Conservation (phyloP, 805 yeast genomes). For the Kluyveromyces aestuarii region DNA sequence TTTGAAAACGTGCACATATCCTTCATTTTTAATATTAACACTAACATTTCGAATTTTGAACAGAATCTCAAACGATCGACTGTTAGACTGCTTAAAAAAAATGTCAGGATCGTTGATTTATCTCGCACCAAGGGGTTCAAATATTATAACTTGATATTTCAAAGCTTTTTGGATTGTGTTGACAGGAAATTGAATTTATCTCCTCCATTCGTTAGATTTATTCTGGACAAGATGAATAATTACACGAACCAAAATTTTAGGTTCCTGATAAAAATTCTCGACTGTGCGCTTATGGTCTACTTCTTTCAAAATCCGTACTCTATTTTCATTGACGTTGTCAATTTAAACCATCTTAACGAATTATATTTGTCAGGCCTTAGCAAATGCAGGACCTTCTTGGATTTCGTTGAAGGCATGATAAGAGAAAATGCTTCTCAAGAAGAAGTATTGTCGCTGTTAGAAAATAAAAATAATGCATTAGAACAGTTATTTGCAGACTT, state of each 20-base stretch:
- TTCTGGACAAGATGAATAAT: conserved; percentile 24
- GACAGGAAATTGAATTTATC: conserved; percentile 28
- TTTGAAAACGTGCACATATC: conserved; percentile 20
- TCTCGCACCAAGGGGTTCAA: conserved; percentile 27
- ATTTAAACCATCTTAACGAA: conserved; percentile 21
- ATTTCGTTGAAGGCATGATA: conserved; percentile 24
- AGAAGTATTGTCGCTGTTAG: conserved; percentile 19
- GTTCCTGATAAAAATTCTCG: conserved; percentile 24
- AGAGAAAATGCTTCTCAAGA: conserved; percentile 19
- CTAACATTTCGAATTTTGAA: conserved; percentile 26
- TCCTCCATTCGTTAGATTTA: conserved; percentile 21
- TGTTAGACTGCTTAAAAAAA: conserved; percentile 21
- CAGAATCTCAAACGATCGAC: conserved; percentile 26
- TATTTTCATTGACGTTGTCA: conserved; percentile 28
- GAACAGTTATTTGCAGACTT: conserved; percentile 27
- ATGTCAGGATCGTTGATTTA: conserved; percentile 21
- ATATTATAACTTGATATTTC: conserved; percentile 26
- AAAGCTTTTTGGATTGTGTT: conserved; percentile 26
- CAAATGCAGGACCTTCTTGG: conserved; percentile 28
- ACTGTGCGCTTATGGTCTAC: conserved; percentile 28
- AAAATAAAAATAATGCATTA: conserved; percentile 17
- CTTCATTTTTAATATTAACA: conserved; percentile 25
- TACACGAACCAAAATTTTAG: conserved; percentile 26
- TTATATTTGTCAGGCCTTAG: conserved; percentile 18
- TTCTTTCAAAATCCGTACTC: conserved; percentile 28